phyloP scores from a whole-genome alignment of 768 basidiomycete species.

The Mycena sanguinolenta region DNA sequence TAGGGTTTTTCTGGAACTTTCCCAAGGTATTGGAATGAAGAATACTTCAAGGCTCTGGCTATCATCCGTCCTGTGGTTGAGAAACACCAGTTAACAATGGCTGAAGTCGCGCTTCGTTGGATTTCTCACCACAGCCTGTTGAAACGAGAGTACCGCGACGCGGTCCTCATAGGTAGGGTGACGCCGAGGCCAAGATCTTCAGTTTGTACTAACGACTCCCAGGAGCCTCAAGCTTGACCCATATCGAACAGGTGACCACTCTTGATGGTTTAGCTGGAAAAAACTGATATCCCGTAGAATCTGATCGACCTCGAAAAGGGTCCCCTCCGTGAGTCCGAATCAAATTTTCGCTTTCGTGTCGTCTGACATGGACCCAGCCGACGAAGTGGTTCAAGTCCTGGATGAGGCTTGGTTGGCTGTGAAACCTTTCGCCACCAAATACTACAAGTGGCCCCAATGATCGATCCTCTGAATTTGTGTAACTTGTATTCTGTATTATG shows the following conservation, averaged over 20 bases:
- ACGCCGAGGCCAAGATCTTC: too few relatives aligned
- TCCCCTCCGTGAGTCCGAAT: constrained; percentile 58
- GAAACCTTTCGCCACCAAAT: constrained; percentile 55
- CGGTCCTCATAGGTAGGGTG: constrained; percentile 66
- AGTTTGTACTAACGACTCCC: neutral
- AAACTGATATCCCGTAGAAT: constrained; percentile 52
- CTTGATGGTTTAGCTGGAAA: neutral
- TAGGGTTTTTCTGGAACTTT: neutral
- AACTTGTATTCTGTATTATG: constrained; percentile 32
- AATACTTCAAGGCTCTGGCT: constrained; percentile 64
- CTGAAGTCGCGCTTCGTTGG: constrained; percentile 74
- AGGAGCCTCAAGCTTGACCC: constrained; percentile 64
- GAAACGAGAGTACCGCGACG: constrained; percentile 61
- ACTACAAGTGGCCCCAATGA: constrained; percentile 47
- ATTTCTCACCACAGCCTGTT: constrained; percentile 68
- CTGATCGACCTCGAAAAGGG: constrained; percentile 68
- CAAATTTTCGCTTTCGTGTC: neutral
- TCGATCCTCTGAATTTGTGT: neutral
- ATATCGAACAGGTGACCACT: constrained; percentile 62
- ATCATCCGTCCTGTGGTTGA: constrained; percentile 59
- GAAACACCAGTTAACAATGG: constrained; percentile 60
- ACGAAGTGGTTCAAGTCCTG: constrained; percentile 63
- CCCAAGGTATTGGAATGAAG: constrained; percentile 66
- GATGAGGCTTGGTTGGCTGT: constrained; percentile 65
- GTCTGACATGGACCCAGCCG: constrained; percentile 45